A percentile compares a stretch with the other conserved stretches of the same genome.
Evolutionary conservation across 2,329 filamentous ascomycete species (phyloP).

Genomic region (Lizonia empirigonia): DNA sequence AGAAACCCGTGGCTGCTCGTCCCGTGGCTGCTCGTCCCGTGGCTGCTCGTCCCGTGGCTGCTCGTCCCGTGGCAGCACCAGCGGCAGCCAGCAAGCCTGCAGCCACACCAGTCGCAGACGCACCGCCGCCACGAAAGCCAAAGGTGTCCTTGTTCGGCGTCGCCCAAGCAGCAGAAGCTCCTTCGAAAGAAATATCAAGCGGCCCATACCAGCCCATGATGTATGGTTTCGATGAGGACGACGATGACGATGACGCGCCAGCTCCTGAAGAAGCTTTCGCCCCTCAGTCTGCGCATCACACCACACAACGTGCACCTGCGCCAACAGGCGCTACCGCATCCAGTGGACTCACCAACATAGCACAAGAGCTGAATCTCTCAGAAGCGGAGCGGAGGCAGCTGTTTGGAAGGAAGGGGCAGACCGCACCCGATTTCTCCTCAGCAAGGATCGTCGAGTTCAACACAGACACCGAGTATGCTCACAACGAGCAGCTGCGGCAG

Average conservation of each 20-base stretch:
- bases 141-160: constrained; percentile 75
- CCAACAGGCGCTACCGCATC: constrained; percentile 19
- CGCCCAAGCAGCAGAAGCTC: constrained; percentile 48
- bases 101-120: constrained; percentile 16
- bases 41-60: constrained; percentile 11
- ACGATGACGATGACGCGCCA: constrained; percentile 21
- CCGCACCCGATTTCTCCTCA: constrained; percentile 54
- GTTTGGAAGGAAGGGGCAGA: constrained; percentile 71
- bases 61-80: constrained; percentile 14
- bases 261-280: constrained; percentile 11
- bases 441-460: constrained; percentile 84
- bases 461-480: constrained; percentile 82
- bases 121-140: constrained; percentile 54
- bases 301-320: constrained; percentile 15
- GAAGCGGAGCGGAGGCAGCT: constrained; percentile 78
- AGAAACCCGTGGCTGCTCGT: constrained; percentile 25
- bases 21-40: constrained; percentile 16
- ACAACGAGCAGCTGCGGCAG: constrained; percentile 78
- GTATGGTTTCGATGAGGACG: constrained; percentile 33
- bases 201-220: constrained; percentile 49
- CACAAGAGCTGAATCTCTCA: constrained; percentile 78
- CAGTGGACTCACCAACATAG: constrained; percentile 72
- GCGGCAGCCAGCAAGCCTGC: constrained; percentile 2
- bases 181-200: constrained; percentile 19
- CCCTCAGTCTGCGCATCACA: constrained; percentile 12